Evolutionary conservation across 139 green algal genomes (phyloP), one percentile per base, ranked within the genome.

Genomic region (Picochlorum sp.): DNA sequence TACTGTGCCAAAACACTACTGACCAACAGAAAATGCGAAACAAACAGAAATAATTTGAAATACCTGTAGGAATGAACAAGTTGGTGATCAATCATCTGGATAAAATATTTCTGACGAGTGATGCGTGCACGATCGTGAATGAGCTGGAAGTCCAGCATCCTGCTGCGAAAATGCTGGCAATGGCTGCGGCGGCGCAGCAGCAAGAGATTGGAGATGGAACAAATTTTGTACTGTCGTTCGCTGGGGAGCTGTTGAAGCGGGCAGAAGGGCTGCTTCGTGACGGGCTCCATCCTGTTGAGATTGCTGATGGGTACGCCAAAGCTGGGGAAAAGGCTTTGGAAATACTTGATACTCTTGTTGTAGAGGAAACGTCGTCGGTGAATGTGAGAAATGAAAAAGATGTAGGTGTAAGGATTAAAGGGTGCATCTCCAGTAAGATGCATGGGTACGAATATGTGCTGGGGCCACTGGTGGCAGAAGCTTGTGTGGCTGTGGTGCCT

Each of bases 21-120:
- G n/a, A n/a, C n/a, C n/a, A n/a, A n/a, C n/a, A n/a, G n/a, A n/a
- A n/a, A 9, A 41, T 41, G 10, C 35, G 12, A 9, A n/a, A 41
- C 12, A n/a, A 41, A 41, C 12, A 41, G 9, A 41, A 41, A n/a
- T 41, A 41, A 41, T 41, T 9, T 41, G 10, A 9, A n/a, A 41
- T 16, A 1, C 13, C 5, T 36, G 29, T 78, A 97, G 90, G 91
- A 39, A 98, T 97, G 93, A 98, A 96, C 75, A 99, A 99, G 69
- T 96, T 99, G 85, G 85, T 99, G 5, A 97, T 99, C 76, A 99
- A 99, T 72, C 93, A 99, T 50, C 64, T 99, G 26, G 93, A 97
- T 40, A 96, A 95, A 70, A 80, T 97, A 20, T 97, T 97, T 77
- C 90, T 99, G 8, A 99, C 93, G 12, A 93, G 75, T 68, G 93